These are phyloP conservation scores for Coemansia sp. DNA, from an alignment of 192 early-diverging fungal species.

Conservation along the genomic window DNA sequence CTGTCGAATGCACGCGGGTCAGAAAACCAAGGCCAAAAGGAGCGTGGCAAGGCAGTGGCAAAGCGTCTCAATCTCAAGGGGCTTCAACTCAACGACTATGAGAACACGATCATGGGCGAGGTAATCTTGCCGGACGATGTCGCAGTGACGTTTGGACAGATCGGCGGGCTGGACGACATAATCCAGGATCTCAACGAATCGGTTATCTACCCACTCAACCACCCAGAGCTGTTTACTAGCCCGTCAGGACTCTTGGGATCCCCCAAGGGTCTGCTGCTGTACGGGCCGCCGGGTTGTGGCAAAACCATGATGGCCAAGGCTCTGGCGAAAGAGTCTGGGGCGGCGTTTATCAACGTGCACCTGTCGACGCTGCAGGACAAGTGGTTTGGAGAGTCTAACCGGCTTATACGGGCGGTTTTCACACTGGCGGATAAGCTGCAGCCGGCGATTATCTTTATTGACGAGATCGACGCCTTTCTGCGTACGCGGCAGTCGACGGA, in stretches of 20 bases:
- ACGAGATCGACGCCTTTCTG: constrained; percentile 98
- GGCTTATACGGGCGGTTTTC: constrained; percentile 91
- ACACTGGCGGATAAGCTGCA: constrained; percentile 92
- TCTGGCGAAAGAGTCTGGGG: constrained; percentile 94
- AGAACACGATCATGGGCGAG: constrained; percentile 92
- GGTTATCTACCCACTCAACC: constrained; percentile 94
- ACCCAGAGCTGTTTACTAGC: constrained; percentile 89
- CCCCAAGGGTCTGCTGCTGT: constrained; percentile 94
- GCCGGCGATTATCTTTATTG: constrained; percentile 98
- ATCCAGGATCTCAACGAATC: constrained; percentile 91
- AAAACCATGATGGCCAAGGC: constrained; percentile 99
- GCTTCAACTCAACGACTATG: constrained; percentile 88
- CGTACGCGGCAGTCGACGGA: constrained; percentile 86
- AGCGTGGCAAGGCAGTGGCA: constrained; percentile 61
- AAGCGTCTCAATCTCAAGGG: constrained; percentile 36
- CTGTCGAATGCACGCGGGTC: constrained; percentile 75
- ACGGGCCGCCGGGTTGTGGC: constrained; percentile 95
- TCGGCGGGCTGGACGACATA: constrained; percentile 93
- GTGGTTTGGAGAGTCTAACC: constrained; percentile 98
- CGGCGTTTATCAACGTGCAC: constrained; percentile 98
- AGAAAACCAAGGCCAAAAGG: constrained; percentile 75
- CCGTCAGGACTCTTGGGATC: constrained; percentile 86
- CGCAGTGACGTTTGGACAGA: constrained; percentile 81
- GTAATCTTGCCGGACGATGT: constrained; percentile 95
- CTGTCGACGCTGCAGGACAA: constrained; percentile 97